A percentile compares a stretch with the other conserved stretches of the same genome.
Evolutionary conservation across 1,139 yeast species (phyloP).

Genomic region (Groenewaldozyma sp.): DNA sequence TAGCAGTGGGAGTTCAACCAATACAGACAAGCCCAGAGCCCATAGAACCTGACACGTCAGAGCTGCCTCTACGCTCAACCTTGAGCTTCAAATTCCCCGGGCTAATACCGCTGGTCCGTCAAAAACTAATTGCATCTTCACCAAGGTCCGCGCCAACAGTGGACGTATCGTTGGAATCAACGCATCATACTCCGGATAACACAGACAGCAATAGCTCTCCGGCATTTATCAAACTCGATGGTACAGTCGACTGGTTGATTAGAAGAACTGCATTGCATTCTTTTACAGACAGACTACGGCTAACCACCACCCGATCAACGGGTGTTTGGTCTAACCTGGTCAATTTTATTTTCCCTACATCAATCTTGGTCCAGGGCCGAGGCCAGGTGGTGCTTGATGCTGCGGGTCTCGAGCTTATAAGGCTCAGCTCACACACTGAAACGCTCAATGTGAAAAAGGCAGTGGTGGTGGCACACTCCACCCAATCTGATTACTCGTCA

Average conservation of each 20-base stretch:
- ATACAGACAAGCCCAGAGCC: no score
- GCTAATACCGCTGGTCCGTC: background rate
- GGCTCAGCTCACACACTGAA: no score
- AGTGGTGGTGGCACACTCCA: constrained; percentile 9
- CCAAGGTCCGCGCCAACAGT: no score
- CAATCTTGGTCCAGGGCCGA: background rate
- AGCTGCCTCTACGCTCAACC: background rate
- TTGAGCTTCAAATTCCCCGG: background rate
- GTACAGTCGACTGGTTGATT: constrained; percentile 31
- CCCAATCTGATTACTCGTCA: no score
- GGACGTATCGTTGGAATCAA: no score
- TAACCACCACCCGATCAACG: background rate
- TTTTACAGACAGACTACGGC: constrained; percentile 18
- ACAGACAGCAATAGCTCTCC: no score
- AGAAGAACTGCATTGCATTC: constrained; percentile 20
- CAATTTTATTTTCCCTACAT: background rate
- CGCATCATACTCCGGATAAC: no score
- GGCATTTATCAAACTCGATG: no score
- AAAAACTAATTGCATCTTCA: no score
- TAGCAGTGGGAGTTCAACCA: no score
- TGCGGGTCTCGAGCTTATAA: background rate
- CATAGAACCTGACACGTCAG: no score
- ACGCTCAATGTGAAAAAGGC: constrained; percentile 9
- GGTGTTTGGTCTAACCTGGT: no score
- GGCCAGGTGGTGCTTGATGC: constrained; percentile 1